These are phyloP conservation scores for Phytophthora aleatoria DNA, from an alignment of 352 stramenopile genomes.

Conservation along the genomic window DNA sequence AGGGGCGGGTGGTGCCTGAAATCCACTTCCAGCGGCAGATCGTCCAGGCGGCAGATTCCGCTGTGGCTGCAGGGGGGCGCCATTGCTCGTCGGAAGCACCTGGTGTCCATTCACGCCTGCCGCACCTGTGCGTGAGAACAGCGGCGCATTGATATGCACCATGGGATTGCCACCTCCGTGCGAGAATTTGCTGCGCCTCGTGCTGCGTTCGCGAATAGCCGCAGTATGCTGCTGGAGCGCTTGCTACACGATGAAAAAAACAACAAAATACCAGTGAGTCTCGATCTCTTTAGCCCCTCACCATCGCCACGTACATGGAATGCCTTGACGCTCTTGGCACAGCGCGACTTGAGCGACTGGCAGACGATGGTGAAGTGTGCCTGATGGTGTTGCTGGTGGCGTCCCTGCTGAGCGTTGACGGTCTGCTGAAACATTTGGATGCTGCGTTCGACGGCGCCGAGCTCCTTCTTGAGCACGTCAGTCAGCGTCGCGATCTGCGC, in stretches of 20 bases:
- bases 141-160: constrained; percentile 80
- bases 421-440: constrained; percentile 73
- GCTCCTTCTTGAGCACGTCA: constrained; percentile 81
- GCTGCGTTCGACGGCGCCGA: constrained; percentile 62
- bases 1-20: constrained; percentile 18
- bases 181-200: constrained; percentile 82
- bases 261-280: constrained; percentile 8
- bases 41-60: constrained; percentile 20
- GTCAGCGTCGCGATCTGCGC: constrained; percentile 80
- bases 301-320: constrained; percentile 61
- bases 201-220: constrained; percentile 76
- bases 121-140: constrained; percentile 63
- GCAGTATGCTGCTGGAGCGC: constrained; percentile 68
- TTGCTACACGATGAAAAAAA: constrained; percentile 44
- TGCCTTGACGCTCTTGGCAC: constrained; percentile 78
- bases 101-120: constrained; percentile 21
- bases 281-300: neutral
- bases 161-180: constrained; percentile 71
- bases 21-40: constrained; percentile 19
- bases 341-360: constrained; percentile 79
- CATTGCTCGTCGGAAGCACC: constrained; percentile 30
- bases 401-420: constrained; percentile 52
- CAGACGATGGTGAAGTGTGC: constrained; percentile 84
- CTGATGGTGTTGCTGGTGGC: constrained; percentile 71
- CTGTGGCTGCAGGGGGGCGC: constrained; percentile 27